Base-by-base conservation (phyloP, 192 early-diverging fungal genomes). In the Dissophora globulifera region DNA sequence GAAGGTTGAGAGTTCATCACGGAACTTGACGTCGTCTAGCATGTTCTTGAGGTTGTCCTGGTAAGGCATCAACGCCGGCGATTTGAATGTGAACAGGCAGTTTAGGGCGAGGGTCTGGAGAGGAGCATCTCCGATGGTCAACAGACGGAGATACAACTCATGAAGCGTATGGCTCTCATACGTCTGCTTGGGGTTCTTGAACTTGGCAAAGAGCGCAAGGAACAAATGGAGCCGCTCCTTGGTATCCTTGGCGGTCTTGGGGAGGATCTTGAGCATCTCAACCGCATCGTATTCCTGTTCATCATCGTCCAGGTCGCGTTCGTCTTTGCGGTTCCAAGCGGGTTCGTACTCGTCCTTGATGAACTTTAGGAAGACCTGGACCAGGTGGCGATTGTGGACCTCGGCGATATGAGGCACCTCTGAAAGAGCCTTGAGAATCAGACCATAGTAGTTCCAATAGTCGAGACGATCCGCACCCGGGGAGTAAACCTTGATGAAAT, bases 1-100 rank as follows among this genome's bases (percentile, higher is more conserved):
- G 41, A 97, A 88, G 1, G 87, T 89, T 26, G 92, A 82, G 22
- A 99, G 83, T 61, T 90, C 88, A 64, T 98, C 96, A n/a, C 97
- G 91, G 86, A 97, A 98, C 60, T 90, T 91, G 48, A 83, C 82
- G 25, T 98, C 96, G 42, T 95, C 90, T 6, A 92, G 75, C 32
- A 99, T 75, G 17, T 84, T 85, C 45, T 86, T 86, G 62, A 99
- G 80, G 32, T 90, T 84, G 23, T 97, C 96, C 19, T 82, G 83
- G 61, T 96, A 94, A 27, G 88, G 87, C 13, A 74, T 67, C 22
- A 98, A 55, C 4, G 84, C 83, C 1, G 85, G 76, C 15, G 87
- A 74, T 61, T 92, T 92, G 93, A 94, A 99, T 0, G 91, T 85
- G 31, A 93, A 82, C 50, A 99, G 35, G 67, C 95, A 96, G 40